A percentile compares a stretch with the other conserved stretches of the same genome.
These are phyloP conservation scores for Globisporangium alternatum DNA, from an alignment of 352 stramenopile genomes.

Conservation along the genomic window DNA sequence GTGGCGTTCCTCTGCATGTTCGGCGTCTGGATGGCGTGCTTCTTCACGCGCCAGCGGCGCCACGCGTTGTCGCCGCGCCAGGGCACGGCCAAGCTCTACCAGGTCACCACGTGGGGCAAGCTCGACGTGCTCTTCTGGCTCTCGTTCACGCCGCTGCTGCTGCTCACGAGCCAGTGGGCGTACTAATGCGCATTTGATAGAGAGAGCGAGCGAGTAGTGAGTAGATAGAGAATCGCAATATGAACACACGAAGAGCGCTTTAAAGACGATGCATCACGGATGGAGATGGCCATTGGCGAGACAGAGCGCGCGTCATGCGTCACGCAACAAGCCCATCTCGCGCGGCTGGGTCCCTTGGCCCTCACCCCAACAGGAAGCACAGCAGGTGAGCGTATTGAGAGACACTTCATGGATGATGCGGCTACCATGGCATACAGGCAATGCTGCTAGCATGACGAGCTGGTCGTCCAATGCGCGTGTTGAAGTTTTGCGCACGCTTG, in stretches of 20 bases:
- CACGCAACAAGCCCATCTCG: no score
- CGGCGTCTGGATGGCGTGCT: constrained; percentile 73
- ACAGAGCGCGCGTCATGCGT: neutral
- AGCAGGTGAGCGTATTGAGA: no score
- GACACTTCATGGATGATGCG: no score
- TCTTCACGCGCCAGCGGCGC: constrained; percentile 37
- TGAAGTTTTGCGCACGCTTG: no score
- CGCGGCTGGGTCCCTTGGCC: no score
- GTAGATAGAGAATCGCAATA: neutral
- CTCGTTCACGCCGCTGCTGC: constrained; percentile 75
- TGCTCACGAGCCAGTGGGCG: constrained; percentile 82
- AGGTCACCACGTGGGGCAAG: constrained; percentile 48
- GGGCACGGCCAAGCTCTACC: constrained; percentile 11
- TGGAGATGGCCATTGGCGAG: neutral
- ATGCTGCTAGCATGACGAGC: no score
- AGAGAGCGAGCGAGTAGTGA: neutral
- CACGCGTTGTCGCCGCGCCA: constrained; percentile 12
- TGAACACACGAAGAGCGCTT: neutral
- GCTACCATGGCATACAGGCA: no score
- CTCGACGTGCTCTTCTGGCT: constrained; percentile 86
- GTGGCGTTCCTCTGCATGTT: constrained; percentile 65
- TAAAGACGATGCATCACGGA: neutral
- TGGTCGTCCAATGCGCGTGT: no score
- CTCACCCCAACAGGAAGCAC: no score
- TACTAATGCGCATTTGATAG: constrained; percentile 17